Evolutionary conservation across 495 filamentous ascomycete genomes (phyloP).

Genomic region (Xylaria castorea): DNA sequence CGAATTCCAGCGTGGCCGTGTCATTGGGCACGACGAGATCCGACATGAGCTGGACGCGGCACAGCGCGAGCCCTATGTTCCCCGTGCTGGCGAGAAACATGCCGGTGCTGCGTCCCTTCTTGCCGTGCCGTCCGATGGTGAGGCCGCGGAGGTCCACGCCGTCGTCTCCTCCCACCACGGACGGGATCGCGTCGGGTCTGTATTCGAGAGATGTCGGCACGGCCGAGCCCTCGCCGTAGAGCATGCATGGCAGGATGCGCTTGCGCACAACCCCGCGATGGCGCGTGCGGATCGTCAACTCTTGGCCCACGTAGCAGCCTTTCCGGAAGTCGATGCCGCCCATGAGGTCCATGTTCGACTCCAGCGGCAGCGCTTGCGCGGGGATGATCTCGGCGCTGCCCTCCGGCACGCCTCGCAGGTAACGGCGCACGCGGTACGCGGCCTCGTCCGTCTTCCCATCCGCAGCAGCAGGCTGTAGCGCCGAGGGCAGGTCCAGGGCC

Average conservation of each 20-base stretch:
- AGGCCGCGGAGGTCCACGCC: conserved; percentile 39
- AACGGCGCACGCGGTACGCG: conserved; percentile 72
- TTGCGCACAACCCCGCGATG: conserved; percentile 94
- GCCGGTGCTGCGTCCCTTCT: conserved; percentile 72
- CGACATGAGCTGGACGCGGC: conserved; percentile 89
- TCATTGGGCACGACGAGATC: conserved; percentile 70
- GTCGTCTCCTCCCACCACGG: background rate
- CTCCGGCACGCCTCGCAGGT: conserved; percentile 81
- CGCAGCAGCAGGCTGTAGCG: background rate
- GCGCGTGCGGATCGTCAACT: conserved; percentile 91
- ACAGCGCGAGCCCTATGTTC: conserved; percentile 87
- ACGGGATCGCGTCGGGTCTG: conserved; percentile 37
- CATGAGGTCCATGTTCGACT: conserved; percentile 84
- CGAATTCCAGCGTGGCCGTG: conserved; percentile 53
- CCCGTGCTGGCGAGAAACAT: conserved; percentile 79
- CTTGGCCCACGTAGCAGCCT: conserved; percentile 96
- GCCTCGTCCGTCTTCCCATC: conserved; percentile 35
- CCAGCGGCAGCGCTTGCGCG: conserved; percentile 75
- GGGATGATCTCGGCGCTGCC: conserved; percentile 77
- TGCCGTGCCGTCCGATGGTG: conserved; percentile 49
- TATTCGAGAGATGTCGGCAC: conserved; percentile 54
- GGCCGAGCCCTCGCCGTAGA: conserved; percentile 60
- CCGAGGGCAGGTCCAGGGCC: background rate
- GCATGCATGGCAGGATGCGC: conserved; percentile 79
- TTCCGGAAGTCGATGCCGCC: conserved; percentile 88